Evolutionary conservation across 306 rosid species (phyloP).

Genomic region (Glycine latifolia): DNA sequence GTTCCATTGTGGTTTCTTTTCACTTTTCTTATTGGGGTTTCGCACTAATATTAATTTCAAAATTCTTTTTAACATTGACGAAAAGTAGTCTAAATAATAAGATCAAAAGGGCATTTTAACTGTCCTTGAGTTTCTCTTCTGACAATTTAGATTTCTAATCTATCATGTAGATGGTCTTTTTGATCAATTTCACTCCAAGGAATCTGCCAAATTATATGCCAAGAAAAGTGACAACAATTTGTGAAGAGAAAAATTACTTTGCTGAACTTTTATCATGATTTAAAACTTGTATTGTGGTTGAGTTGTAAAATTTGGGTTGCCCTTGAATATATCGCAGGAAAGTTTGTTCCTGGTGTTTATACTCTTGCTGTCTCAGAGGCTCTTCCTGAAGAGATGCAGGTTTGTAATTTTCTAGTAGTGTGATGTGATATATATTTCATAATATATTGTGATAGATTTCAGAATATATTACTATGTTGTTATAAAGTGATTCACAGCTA

Average conservation of each 20-base stretch:
- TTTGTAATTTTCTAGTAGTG: slow-evolving; percentile 40
- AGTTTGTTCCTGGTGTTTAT: slow-evolving; percentile 87
- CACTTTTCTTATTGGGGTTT: slow-evolving; percentile 3
- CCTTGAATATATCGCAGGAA: slow-evolving; percentile 61
- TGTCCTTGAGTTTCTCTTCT: neutral
- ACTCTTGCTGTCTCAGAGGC: slow-evolving; percentile 98
- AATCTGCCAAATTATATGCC: neutral
- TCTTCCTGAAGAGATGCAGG: slow-evolving; percentile 96
- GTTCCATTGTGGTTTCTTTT: neutral
- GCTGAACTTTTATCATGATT: slow-evolving; percentile 4
- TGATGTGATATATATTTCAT: slow-evolving; percentile 3
- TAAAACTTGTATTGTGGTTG: slow-evolving; percentile 11
- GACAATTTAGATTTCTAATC: neutral
- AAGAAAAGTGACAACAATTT: slow-evolving; percentile 16
- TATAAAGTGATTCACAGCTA: slow-evolving; percentile 7
- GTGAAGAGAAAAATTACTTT: neutral
- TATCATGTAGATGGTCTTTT: neutral
- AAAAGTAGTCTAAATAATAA: neutral
- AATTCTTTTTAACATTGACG: neutral
- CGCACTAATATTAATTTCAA: neutral
- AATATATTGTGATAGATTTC: no score
- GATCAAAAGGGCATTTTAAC: neutral
- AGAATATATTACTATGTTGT: slow-evolving; percentile 8
- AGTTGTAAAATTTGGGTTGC: slow-evolving; percentile 26
- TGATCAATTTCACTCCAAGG: neutral